Base-by-base conservation (phyloP, 805 yeast genomes). In the Kodamaea leandrae region DNA sequence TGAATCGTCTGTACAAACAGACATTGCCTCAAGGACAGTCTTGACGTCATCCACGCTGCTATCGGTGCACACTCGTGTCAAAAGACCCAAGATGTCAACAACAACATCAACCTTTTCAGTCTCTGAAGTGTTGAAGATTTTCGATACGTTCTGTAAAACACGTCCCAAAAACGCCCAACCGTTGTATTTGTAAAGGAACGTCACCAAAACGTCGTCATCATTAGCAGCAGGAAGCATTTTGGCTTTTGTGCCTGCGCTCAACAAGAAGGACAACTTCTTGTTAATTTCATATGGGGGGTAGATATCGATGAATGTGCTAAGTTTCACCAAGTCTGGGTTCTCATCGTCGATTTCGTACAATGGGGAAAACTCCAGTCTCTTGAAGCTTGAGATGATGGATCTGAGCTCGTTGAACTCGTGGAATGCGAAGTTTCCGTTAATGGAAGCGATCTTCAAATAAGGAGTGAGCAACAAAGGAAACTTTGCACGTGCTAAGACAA, bases 131-230 rank as follows among this genome's bases (percentile, higher is more conserved):
- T 68, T 64, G 37, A 67, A 72, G 17, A 53, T 52, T 41, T 63
- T 66, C 1, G 77, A 68, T 7, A 83, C 61, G 48, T 83, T 83
- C 49, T 85, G 89, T 23, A 90, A 60, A 0, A 86, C 64, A 52
- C 95, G 74, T 1, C 97, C 97, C 13, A 91, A 52, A 19, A 85
- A 62, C 0, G 95, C 76, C 96, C 97, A 89, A 1, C 97, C 97
- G 54, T 82, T 86, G 57, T 82, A 88, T 3, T 74, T 72, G 55
- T 83, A 78, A 19, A 82, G 64, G 64, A 93, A 89, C 16, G 87
- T 74, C 3, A 85, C 84, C 13, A 76, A 51, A 8, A 61, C 54
- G 44, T 66, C 63, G 24, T 58, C 50, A 9, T 54, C 58, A 12
- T 53, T 51, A 5, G 57, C 54, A 3, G 77, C 69, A 1, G 87